Evolutionary conservation across 441 rosid species (phyloP), one percentile per base, ranked within the genome.

Genomic region (Melastoma candidum): DNA sequence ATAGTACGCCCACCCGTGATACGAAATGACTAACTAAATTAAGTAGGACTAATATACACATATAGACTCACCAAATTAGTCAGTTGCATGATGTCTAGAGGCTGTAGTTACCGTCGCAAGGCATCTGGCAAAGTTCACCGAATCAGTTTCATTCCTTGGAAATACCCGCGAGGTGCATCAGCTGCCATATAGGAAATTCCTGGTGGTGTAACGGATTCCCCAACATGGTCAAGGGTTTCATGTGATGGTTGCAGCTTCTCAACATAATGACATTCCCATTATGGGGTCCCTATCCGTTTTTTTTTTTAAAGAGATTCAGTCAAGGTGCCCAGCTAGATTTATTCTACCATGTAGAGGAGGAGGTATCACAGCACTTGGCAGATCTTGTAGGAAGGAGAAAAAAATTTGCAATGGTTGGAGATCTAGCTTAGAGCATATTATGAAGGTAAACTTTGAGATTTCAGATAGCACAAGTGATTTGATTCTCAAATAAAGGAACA

Each of bases 61-160:
- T n/a, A n/a, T n/a, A n/a, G n/a, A n/a, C n/a, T n/a, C n/a, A n/a
- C n/a, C n/a, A n/a, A n/a, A n/a, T n/a, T n/a, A n/a, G n/a, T n/a
- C n/a, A n/a, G n/a, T n/a, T n/a, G n/a, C n/a, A n/a, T n/a, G 82
- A 74, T 63, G 60, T 77, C 70, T 83, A 77, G 59, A 76, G 71
- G 62, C 77, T 63, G 63, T 77, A 75, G 48, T 63, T 66, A 58
- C 80, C 67, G 54, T 74, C 63, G 58, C 51, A 67, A 9, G 72
- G 69, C 44, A 74, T 73, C 53, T 68, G 74, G 65, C 74, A 76
- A 50, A 78, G 63, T 53, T 56, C 77, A 14, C n/a, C 70, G 12
- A 75, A 66, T 68, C 77, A 68, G 32, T 61, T 58, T 52, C 66
- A 75, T 43, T 57, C 70, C 36, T 46, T 64, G 26, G 55, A 60